Percentiles rank a stretch among this genome's conserved stretches.
Evolutionary conservation across 192 early-diverging fungal species (phyloP).

Genomic region (Pilobolus umbonatus): DNA sequence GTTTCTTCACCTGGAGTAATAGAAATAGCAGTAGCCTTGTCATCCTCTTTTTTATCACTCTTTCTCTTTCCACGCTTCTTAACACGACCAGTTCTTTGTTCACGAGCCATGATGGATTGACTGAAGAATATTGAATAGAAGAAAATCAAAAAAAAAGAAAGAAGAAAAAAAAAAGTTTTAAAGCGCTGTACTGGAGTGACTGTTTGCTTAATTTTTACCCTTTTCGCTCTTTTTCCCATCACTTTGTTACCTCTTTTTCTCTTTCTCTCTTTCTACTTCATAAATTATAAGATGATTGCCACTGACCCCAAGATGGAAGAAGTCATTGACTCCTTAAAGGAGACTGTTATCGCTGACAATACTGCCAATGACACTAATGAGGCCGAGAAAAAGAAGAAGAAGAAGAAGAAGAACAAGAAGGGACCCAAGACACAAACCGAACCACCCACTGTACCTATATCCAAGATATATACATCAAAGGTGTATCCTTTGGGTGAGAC

Average conservation of each 20-base stretch:
- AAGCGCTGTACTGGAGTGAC: too few species aligned
- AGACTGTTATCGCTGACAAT: not conserved
- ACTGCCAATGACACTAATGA: not conserved
- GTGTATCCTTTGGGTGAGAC: slow-evolving; percentile 82
- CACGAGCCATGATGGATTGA: slow-evolving; percentile 20
- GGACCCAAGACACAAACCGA: slow-evolving; percentile 59
- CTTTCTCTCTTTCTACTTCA: not conserved
- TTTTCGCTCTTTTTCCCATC: too few species aligned
- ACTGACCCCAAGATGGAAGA: not conserved
- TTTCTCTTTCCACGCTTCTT: slow-evolving; percentile 25
- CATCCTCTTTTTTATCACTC: slow-evolving; percentile 10
- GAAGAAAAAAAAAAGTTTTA: not conserved
- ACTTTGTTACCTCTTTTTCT: too few species aligned
- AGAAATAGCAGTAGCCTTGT: not conserved
- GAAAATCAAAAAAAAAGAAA: not conserved
- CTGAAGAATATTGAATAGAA: not conserved
- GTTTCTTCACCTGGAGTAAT: not conserved
- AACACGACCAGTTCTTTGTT: slow-evolving; percentile 20
- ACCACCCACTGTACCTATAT: slow-evolving; percentile 69
- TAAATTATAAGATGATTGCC: not conserved
- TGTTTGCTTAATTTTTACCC: too few species aligned
- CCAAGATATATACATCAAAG: slow-evolving; percentile 72
- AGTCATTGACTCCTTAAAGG: not conserved
- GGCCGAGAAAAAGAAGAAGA: slow-evolving; percentile 37
- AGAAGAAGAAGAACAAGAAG: slow-evolving; percentile 65